These are phyloP conservation scores for Plasmodium inui DNA, from an alignment of 169 alveolate species.

Conservation along the genomic window DNA sequence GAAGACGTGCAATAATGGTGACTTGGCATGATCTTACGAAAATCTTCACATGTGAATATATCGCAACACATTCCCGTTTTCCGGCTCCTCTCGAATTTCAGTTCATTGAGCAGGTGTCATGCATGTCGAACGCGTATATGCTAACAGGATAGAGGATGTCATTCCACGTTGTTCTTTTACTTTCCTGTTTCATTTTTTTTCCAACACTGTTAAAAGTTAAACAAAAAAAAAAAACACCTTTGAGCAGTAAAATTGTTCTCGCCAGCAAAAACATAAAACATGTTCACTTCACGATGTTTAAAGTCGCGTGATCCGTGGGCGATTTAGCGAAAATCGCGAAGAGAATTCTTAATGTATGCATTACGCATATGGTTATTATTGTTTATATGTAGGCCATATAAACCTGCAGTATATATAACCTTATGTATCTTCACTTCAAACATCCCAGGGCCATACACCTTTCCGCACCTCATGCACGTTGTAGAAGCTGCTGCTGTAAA, in stretches of 20 bases:
- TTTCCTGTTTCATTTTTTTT: background rate
- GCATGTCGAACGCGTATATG: background rate
- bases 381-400: background rate
- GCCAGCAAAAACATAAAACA: background rate
- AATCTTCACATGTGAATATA: background rate
- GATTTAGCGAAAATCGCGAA: background rate
- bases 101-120: background rate
- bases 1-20: background rate
- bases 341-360: background rate
- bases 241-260: conserved; percentile 5
- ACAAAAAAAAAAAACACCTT: background rate
- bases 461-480: background rate
- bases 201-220: background rate
- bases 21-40: background rate
- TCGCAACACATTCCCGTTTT: background rate
- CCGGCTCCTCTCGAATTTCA: background rate
- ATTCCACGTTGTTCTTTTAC: background rate
- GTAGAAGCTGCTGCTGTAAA: background rate
- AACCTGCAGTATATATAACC: background rate
- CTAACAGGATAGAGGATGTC: background rate
- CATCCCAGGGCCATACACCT: background rate
- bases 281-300: conserved; percentile 23
- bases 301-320: conserved; percentile 6
- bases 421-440: background rate
- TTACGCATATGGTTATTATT: background rate